Conservation (phyloP, 352 stramenopile species). For the Globisporangium viniferum region DNA sequence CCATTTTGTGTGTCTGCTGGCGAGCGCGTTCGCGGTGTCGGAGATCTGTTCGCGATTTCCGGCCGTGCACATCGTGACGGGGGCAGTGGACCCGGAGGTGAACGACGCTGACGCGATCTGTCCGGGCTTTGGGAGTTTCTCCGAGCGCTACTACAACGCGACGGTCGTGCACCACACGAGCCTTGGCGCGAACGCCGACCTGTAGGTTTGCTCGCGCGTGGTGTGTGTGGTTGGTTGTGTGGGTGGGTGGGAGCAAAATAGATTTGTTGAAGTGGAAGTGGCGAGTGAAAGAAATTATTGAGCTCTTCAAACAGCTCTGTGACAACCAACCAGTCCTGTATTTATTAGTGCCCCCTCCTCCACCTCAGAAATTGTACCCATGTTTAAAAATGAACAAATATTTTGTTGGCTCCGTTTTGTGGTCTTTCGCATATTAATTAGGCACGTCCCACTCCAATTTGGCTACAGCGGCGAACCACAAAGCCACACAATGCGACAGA, state of each 20-base stretch:
- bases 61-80: constrained; percentile 22
- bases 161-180: constrained; percentile 15
- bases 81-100: constrained; percentile 31
- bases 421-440: not conserved
- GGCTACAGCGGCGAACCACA: too few relatives aligned
- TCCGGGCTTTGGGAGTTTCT: constrained; percentile 34
- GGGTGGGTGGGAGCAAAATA: too few relatives aligned
- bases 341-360: constrained; percentile 1
- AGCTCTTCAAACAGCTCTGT: not conserved
- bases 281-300: too few relatives aligned
- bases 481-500: not conserved
- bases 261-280: too few relatives aligned
- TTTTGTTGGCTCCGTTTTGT: not conserved
- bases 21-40: constrained; percentile 22
- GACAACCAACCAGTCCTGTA: not conserved
- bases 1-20: constrained; percentile 32
- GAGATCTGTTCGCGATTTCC: constrained; percentile 27
- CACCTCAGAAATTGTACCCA: constrained; percentile 1
- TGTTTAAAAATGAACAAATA: not conserved
- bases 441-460: not conserved
- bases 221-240: too few relatives aligned
- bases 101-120: constrained; percentile 16
- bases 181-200: constrained; percentile 1
- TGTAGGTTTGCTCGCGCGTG: not conserved
- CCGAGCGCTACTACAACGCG: constrained; percentile 39